Percentiles rank a stretch among this genome's conserved stretches.
phyloP scores from a whole-genome alignment of 2,329 filamentous ascomycete genomes.

The Monosporascus sp. region DNA sequence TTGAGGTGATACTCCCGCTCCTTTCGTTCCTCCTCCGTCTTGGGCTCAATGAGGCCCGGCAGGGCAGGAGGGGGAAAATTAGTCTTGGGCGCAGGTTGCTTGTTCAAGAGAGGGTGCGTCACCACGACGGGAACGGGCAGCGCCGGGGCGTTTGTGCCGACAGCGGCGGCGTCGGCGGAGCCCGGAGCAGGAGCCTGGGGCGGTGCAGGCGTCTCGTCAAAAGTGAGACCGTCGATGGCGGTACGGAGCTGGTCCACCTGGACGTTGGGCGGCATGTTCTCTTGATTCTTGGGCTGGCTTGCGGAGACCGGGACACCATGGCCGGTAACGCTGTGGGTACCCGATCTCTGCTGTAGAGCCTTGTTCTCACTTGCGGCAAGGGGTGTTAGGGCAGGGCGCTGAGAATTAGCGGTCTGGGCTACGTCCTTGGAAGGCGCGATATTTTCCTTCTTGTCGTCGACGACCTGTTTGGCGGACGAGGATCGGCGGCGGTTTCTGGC shows the following conservation, averaged over 20 bases:
- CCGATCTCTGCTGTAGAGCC: slow-evolving; percentile 21
- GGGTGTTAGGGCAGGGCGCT: slow-evolving; percentile 11
- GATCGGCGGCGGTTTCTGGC: slow-evolving; percentile 6
- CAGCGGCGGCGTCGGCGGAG: slow-evolving; percentile 11
- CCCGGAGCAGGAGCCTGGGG: slow-evolving; percentile 6
- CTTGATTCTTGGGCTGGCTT: slow-evolving; percentile 6
- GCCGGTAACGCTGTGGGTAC: slow-evolving; percentile 22
- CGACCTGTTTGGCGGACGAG: slow-evolving; percentile 5
- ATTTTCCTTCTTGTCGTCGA: slow-evolving; percentile 7
- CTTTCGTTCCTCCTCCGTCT: slow-evolving; percentile 28
- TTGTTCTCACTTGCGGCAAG: slow-evolving; percentile 14
- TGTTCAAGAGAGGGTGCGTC: slow-evolving; percentile 15
- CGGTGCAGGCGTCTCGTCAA: slow-evolving; percentile 13
- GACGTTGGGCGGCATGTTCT: slow-evolving; percentile 4
- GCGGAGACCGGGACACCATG: slow-evolving; percentile 4
- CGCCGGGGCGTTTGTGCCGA: slow-evolving; percentile 15
- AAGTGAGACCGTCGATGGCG: slow-evolving; percentile 17
- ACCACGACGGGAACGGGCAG: slow-evolving; percentile 22
- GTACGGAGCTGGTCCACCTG: slow-evolving; percentile 12
- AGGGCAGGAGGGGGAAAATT: slow-evolving; percentile 15
- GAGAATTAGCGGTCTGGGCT: slow-evolving; percentile 1
- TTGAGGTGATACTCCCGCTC: slow-evolving; percentile 41
- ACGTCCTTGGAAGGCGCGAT: not conserved
- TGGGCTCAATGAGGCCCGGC: slow-evolving; percentile 28
- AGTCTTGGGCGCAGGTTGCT: slow-evolving; percentile 8